A percentile compares a stretch with the other conserved stretches of the same genome.
These are phyloP conservation scores for Picochlorum sp. DNA, from an alignment of 139 green algal species.

Conservation along the genomic window DNA sequence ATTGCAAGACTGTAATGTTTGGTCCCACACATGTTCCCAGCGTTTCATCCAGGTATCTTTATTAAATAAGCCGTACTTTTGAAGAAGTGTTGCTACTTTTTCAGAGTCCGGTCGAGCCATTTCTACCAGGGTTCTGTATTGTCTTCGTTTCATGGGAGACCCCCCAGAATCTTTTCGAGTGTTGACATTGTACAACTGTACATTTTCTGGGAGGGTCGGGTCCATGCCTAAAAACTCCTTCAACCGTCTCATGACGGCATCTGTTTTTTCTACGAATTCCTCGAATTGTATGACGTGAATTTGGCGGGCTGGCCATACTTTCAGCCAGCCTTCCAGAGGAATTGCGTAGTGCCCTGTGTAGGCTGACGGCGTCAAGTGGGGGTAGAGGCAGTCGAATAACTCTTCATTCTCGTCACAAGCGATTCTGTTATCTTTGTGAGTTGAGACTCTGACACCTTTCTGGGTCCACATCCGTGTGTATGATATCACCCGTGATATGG, in stretches of 20 bases:
- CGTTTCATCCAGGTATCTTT: conserved; percentile 5
- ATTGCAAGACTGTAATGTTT: conserved; percentile 7
- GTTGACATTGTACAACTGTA: conserved; percentile 11
- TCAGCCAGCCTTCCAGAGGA: conserved; percentile 11
- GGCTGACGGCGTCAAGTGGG: background rate
- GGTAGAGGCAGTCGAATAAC: background rate
- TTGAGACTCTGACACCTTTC: background rate
- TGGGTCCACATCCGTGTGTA: conserved; percentile 11
- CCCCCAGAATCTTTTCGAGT: background rate
- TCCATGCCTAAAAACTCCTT: conserved; percentile 18
- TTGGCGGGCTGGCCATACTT: conserved; percentile 6
- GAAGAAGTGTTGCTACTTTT: conserved; percentile 1
- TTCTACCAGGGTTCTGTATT: conserved; percentile 6
- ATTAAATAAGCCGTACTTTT: conserved; percentile 2
- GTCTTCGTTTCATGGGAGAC: conserved; percentile 3
- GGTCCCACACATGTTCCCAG: conserved; percentile 6
- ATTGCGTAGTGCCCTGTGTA: conserved; percentile 4
- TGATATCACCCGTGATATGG: conserved; percentile 9
- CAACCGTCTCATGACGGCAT: background rate
- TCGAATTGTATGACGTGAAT: conserved; percentile 15
- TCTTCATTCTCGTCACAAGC: conserved; percentile 1
- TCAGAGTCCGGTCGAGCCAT: background rate
- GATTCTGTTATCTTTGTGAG: conserved; percentile 3
- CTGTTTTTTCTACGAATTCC: background rate
- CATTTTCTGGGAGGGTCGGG: background rate